These are phyloP conservation scores for Paraconiothyrium brasiliense DNA, from an alignment of 2,329 filamentous ascomycete species.

Conservation along the genomic window DNA sequence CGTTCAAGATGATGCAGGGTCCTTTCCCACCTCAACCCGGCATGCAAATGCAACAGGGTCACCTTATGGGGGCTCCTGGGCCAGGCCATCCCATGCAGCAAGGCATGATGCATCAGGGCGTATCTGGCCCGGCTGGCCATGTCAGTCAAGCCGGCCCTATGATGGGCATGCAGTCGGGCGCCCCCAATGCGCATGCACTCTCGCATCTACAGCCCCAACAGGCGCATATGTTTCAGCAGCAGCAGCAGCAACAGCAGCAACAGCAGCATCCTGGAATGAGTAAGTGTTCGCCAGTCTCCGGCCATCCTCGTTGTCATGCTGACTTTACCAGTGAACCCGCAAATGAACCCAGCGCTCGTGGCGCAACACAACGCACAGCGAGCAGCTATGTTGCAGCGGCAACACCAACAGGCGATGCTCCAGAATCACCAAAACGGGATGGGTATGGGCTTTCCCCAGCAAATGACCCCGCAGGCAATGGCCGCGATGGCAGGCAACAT, in stretches of 20 bases:
- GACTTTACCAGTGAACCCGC: conserved; percentile 17
- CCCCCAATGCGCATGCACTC: conserved; percentile 72
- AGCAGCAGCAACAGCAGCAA: conserved; percentile 52
- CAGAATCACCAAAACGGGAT: conserved; percentile 65
- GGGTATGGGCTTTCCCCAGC: conserved; percentile 59
- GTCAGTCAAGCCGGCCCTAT: conserved; percentile 75
- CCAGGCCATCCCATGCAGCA: conserved; percentile 76
- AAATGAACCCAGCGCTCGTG: conserved; percentile 50
- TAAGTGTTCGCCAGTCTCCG: conserved; percentile 35
- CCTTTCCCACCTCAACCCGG: conserved; percentile 74
- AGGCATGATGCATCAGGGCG: conserved; percentile 76
- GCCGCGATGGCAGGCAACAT: conserved; percentile 35
- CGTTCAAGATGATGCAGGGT: conserved; percentile 74
- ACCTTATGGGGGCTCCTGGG: conserved; percentile 72
- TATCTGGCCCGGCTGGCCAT: conserved; percentile 74
- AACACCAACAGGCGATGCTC: conserved; percentile 63
- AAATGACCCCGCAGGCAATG: conserved; percentile 26
- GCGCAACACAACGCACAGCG: conserved; percentile 55
- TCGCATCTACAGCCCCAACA: conserved; percentile 75
- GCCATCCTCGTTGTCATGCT: conserved; percentile 9
- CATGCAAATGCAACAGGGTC: conserved; percentile 74
- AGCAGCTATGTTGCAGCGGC: conserved; percentile 56
- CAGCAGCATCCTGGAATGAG: conserved; percentile 49
- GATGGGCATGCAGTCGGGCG: conserved; percentile 80
- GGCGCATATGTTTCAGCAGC: conserved; percentile 64